Evolutionary conservation across 176 grass and related monocot genomes (phyloP), one percentile per base, ranked within the genome.

Genomic region (Ananas comosus): DNA sequence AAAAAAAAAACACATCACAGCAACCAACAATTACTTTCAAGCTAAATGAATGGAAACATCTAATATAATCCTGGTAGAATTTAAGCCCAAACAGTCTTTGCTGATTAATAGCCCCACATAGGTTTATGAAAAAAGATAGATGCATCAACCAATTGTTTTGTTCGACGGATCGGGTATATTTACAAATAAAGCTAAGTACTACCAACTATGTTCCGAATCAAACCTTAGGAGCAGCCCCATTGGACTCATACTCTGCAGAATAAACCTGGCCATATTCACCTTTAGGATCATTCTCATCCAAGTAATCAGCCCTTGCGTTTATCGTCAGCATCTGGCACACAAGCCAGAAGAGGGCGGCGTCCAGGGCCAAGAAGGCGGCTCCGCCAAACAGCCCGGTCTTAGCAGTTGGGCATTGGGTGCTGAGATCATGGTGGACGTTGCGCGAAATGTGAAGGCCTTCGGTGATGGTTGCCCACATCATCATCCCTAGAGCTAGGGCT

Each of bases 381-480:
- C 92, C 92, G 61, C 92, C 92, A 68, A 91, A 88, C 51, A 91
- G 79, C 14, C 92, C 88, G 1, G 88, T 96, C 83, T 91, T 96
- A 23, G 88, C 79, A 11, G 92, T 96, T 23, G 85, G 88, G 81
- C 92, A 91, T 51, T 80, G 24, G 19, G 77, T 76, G 6, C 68
- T 59, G 64, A 91, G 77, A 72, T 89, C 63, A 0, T 85, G 81
- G 70, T 96, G 88, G 47, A 85, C 51, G 70, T 82, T 96, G 10
- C 51, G 56, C 56, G 14, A 67, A 12, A 64, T 88, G 57, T 82
- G 78, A 63, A 81, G 78, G 18, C 67, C 51, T 70, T 96, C 85
- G 0, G 85, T 86, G 33, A 91, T 53, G 2, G 85, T 91, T 53
- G 78, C 78, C 88, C 88, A 96, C 48, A 89, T 66, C 73, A 84